A percentile compares a stretch with the other conserved stretches of the same genome.
phyloP scores from a whole-genome alignment of 2,329 filamentous ascomycete genomes.

The Apiospora phragmitis region DNA sequence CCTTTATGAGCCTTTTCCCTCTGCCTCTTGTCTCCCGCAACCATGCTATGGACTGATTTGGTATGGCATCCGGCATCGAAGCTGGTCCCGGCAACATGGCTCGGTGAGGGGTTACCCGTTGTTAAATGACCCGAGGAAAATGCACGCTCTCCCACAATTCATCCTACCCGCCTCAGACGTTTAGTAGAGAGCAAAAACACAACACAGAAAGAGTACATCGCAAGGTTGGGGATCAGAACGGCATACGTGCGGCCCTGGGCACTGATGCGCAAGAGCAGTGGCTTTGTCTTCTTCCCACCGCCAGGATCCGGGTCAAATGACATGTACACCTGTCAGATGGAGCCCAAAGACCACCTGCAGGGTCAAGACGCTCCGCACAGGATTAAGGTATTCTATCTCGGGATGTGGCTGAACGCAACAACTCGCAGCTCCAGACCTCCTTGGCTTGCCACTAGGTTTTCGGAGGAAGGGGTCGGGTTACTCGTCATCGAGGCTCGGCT shows the following conservation, averaged over 20 bases:
- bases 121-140: neutral
- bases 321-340: conserved; percentile 8
- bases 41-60: conserved; percentile 10
- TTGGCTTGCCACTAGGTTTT: neutral
- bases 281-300: neutral
- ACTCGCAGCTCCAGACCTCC: neutral
- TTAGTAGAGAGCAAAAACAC: neutral
- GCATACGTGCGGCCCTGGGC: neutral
- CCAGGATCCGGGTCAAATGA: neutral
- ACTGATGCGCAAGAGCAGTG: neutral
- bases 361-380: conserved; percentile 1
- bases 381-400: neutral
- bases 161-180: neutral
- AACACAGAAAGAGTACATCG: neutral
- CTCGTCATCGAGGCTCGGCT: conserved; percentile 1
- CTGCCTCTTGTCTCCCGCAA: neutral
- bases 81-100: conserved; percentile 14
- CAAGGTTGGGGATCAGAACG: neutral
- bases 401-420: neutral
- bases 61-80: conserved; percentile 9
- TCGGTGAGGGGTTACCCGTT: neutral
- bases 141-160: neutral
- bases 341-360: neutral
- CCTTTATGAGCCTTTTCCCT: neutral
- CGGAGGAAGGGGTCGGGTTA: neutral